Base-by-base conservation (phyloP, 208 protist species). In the Sergeia podlipaevii region DNA sequence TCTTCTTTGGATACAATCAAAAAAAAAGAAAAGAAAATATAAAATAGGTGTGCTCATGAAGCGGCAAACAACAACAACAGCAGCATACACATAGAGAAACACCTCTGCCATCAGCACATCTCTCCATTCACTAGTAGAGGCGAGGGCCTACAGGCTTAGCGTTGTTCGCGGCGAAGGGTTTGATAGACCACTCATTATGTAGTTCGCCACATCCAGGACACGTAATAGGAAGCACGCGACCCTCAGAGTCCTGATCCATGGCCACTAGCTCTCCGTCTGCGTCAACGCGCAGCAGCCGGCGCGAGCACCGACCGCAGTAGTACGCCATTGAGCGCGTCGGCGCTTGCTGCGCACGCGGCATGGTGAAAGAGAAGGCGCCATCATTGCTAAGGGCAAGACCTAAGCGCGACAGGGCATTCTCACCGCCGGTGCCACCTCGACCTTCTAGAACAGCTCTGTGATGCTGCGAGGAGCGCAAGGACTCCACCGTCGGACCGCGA, bases 211-310 rank as follows among this genome's bases (percentile, higher is more conserved):
- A 95, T 34, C 87, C 87, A 8, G 87, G 78, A 54, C 87, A 95
- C 18, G 69, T 49, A 50, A 95, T 80, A 10, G 87, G 87, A 15
- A 85, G 68, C 20, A 82, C 52, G 21, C 59, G 29, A 6, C 87
- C 87, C 13, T 81, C 72, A 13, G 65, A 56, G 49, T 87, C 79
- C n/a, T 53, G 62, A 49, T 82, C 67, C 72, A 95, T 80, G 10
- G 83, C 69, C n/a, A 95, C 69, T 27, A 88, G 59, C 60, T 95
- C 83, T 1, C 87, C 87, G 20, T 87, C 70, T 0, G 68, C 69
- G 46, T 89, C 81, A 24, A 91, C 65, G 13, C 87, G 83, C 17
- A 95, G 52, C 41, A 95, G 59, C 6, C 81, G 61, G 21, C 83
- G 74, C 36, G 70, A 43, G 59, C 87, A 94, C 34, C 57, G 72